phyloP scores from a whole-genome alignment of 192 early-diverging fungal genomes.

The Physocladia obscura region DNA sequence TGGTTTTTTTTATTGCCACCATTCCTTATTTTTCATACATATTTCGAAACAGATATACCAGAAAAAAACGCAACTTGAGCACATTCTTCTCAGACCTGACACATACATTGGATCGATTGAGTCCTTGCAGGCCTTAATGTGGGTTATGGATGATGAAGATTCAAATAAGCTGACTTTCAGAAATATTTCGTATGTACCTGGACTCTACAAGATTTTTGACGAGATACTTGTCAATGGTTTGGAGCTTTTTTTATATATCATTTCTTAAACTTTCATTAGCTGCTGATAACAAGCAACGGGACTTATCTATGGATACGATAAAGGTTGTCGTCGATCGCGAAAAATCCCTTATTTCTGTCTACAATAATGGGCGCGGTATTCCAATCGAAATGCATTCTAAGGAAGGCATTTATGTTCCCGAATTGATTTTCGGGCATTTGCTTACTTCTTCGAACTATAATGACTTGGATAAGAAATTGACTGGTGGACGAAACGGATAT shows the following conservation, averaged over 20 bases:
- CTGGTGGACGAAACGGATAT: constrained; percentile 92
- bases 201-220: constrained; percentile 97
- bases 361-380: constrained; percentile 92
- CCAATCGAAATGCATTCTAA: constrained; percentile 90
- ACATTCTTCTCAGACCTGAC: constrained; percentile 91
- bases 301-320: constrained; percentile 81
- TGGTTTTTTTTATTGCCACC: no score
- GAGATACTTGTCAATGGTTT: constrained; percentile 92
- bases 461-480: constrained; percentile 90
- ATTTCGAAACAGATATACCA: constrained; percentile 97
- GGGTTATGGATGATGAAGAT: constrained; percentile 77
- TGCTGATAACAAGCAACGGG: constrained; percentile 91
- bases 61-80: constrained; percentile 93
- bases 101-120: constrained; percentile 95
- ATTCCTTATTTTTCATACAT: no score
- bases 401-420: constrained; percentile 89
- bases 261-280: no score
- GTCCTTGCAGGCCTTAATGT: constrained; percentile 71
- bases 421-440: constrained; percentile 95
- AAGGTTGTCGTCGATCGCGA: constrained; percentile 85
- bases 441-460: constrained; percentile 97
- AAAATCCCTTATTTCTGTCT: constrained; percentile 77
- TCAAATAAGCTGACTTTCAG: constrained; percentile 55
- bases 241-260: no score
- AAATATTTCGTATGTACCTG: constrained; percentile 73